Conservation (phyloP, 306 rosid species). For the Fagus sylvatica region DNA sequence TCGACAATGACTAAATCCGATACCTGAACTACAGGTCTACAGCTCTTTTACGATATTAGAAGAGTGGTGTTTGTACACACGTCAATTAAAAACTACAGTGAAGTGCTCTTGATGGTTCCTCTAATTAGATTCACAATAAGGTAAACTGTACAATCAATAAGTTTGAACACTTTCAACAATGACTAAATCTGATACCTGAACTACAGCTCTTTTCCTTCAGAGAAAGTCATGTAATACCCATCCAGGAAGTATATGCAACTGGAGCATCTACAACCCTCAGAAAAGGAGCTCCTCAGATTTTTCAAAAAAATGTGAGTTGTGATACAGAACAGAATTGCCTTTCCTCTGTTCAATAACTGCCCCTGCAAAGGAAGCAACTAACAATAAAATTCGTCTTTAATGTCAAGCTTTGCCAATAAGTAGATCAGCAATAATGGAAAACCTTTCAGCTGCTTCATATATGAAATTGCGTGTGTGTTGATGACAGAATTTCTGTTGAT, state of each 20-base stretch:
- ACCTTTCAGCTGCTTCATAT: slow-evolving; percentile 12
- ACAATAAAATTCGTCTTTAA: slow-evolving; percentile 6
- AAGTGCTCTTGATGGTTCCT: neutral
- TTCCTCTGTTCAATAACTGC: neutral
- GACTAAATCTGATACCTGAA: neutral
- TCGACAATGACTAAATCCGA: neutral
- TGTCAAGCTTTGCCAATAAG: slow-evolving; percentile 2
- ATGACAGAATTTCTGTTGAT: slow-evolving; percentile 29
- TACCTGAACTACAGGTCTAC: no score
- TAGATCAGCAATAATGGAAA: neutral
- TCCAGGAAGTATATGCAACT: neutral
- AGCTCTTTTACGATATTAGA: no score
- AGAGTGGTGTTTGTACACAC: neutral
- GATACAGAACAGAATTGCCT: neutral
- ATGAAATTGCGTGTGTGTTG: neutral
- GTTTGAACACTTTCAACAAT: neutral
- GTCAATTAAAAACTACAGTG: neutral
- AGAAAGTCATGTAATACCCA: neutral
- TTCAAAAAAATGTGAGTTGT: neutral
- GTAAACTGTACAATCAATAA: neutral
- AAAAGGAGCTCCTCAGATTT: no score
- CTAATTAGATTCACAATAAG: neutral
- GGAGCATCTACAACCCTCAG: neutral
- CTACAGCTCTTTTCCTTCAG: no score
- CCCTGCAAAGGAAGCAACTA: neutral